phyloP scores from a whole-genome alignment of 2,329 filamentous ascomycete genomes.

The Mariannaea sp. region DNA sequence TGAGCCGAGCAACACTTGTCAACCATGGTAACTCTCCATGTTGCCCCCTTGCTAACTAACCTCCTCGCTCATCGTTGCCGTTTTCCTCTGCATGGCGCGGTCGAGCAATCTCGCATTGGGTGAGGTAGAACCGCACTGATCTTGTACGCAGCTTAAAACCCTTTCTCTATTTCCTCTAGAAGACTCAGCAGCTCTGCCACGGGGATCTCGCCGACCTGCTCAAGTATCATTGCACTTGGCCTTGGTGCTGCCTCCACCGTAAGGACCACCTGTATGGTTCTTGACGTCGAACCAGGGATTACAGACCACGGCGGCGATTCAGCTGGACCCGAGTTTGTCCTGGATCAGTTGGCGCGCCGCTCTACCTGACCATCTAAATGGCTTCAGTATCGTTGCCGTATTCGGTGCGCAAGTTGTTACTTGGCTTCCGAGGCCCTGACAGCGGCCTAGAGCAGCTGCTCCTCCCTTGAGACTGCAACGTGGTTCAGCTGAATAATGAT shows the following conservation, averaged over 20 bases:
- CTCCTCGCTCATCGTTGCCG: constrained; percentile 59
- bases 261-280: constrained; percentile 38
- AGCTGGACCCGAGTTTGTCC: constrained; percentile 39
- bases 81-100: constrained; percentile 61
- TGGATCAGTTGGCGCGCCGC: constrained; percentile 37
- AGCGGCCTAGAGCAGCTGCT: constrained; percentile 39
- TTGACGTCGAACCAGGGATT: constrained; percentile 43
- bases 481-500: constrained; percentile 37
- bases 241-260: constrained; percentile 37
- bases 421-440: constrained; percentile 39
- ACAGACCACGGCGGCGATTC: constrained; percentile 40
- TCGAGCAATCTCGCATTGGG: constrained; percentile 67
- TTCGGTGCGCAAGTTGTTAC: constrained; percentile 41
- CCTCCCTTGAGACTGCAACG: no score
- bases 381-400: constrained; percentile 39
- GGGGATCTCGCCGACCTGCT: constrained; percentile 42
- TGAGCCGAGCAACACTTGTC: constrained; percentile 37
- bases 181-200: constrained; percentile 43
- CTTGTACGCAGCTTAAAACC: constrained; percentile 29
- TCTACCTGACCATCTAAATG: constrained; percentile 32
- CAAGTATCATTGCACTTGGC: constrained; percentile 39
- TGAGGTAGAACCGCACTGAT: constrained; percentile 62
- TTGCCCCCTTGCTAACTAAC: constrained; percentile 17
- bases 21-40: constrained; percentile 27
- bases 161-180: no score